Percentiles rank a stretch among this genome's conserved stretches.
Conservation (phyloP, 192 early-diverging fungal genomes). For the Entrophospora sp. region DNA sequence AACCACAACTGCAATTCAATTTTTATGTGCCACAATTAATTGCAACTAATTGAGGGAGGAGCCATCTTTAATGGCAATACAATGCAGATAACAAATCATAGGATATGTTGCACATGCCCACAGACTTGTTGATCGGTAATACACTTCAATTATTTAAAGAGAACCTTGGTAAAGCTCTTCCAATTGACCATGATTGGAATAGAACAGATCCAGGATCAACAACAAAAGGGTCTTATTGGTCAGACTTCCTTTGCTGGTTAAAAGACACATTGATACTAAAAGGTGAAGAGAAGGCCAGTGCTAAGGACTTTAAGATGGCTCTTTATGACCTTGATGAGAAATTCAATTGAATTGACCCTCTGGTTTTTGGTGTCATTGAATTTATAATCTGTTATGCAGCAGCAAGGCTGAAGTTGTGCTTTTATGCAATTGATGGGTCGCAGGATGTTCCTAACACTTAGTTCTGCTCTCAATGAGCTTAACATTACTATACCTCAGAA, state of each 20-base stretch:
- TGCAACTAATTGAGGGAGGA: too few species aligned
- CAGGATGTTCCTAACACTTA: neutral
- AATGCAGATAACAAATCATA: neutral
- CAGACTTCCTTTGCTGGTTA: neutral
- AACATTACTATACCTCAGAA: too few species aligned
- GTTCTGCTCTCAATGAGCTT: neutral
- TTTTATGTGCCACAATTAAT: too few species aligned
- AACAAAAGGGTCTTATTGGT: neutral
- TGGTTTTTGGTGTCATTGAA: neutral
- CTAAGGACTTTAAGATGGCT: neutral
- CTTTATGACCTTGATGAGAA: neutral
- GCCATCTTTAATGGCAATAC: too few species aligned
- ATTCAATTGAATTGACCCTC: neutral
- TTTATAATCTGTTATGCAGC: constrained; percentile 1
- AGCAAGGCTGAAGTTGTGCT: neutral
- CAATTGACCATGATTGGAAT: constrained; percentile 15
- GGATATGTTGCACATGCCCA: neutral
- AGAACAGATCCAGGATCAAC: neutral
- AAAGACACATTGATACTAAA: neutral
- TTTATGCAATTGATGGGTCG: constrained; percentile 9
- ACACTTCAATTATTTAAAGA: neutral
- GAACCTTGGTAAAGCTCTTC: neutral
- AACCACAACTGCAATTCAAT: too few species aligned
- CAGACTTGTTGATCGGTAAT: neutral
- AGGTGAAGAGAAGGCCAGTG: neutral